phyloP scores from a whole-genome alignment of 2,329 filamentous ascomycete species.

The Hymenoscyphus scutula region DNA sequence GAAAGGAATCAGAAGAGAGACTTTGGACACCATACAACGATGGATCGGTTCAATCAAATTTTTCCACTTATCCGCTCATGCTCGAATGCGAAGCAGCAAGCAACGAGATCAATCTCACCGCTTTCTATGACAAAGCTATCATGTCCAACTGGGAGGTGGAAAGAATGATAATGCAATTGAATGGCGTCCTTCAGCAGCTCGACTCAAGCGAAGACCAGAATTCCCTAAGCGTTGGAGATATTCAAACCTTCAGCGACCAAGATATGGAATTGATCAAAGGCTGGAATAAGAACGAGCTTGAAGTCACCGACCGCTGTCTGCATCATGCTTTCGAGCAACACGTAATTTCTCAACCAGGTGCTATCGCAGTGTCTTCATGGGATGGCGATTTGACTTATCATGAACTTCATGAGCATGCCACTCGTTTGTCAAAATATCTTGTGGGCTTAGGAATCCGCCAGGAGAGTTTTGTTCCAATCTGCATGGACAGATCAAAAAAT shows the following conservation, averaged over 20 bases:
- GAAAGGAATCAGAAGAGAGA: not conserved
- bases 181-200: constrained; percentile 11
- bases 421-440: constrained; percentile 10
- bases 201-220: constrained; percentile 18
- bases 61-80: constrained; percentile 23
- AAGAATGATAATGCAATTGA: constrained; percentile 17
- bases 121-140: constrained; percentile 14
- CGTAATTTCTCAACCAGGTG: constrained; percentile 16
- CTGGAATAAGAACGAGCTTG: constrained; percentile 10
- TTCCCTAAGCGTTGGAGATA: constrained; percentile 1
- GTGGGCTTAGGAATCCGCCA: constrained; percentile 16
- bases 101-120: constrained; percentile 15
- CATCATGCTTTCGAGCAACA: constrained; percentile 25
- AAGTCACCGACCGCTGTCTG: constrained; percentile 19
- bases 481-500: constrained; percentile 26
- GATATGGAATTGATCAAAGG: constrained; percentile 9
- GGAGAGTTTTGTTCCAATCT: constrained; percentile 22
- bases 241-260: constrained; percentile 10
- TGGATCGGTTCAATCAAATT: constrained; percentile 9
- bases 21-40: constrained; percentile 8
- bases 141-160: constrained; percentile 14
- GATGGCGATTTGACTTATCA: constrained; percentile 22
- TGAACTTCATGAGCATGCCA: constrained; percentile 17
- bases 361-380: constrained; percentile 15
- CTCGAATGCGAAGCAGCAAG: constrained; percentile 15